Evolutionary conservation across 768 basidiomycete species (phyloP), one percentile per base, ranked within the genome.

Genomic region (Tylopilus balloui): DNA sequence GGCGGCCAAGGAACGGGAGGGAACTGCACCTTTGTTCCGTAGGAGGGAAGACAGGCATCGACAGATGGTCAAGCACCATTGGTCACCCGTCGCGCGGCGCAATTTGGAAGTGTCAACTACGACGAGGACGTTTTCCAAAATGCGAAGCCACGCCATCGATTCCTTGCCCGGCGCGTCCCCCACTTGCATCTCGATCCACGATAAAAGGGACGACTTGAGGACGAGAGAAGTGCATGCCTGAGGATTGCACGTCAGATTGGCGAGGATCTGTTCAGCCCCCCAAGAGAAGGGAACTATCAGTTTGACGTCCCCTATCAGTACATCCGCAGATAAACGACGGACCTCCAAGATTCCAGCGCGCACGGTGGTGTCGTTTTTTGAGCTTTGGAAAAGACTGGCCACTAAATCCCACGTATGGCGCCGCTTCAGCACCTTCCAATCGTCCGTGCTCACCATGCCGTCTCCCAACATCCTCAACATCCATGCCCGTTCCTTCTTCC

Each of bases 401-500:
- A 95, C 67, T 24, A 95, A 71, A 53, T 92, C 90, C 88, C 91
- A 95, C 0, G 89, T 91, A 60, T 92, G 88, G 23, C 93, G 71
- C 38, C 90, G 74, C 58, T 83, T 83, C 46, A 94, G 65, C 3
- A 92, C 77, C 27, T 74, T 75, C 92, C 93, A 96, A 59, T 97
- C 93, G 35, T 80, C 77, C 0, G 75, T 73, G 41, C 81, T 77
- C 54, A 75, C 74, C 79, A 91, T 84, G 0, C 89, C 90, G 52
- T 95, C 91, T 0, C 84, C 75, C 32, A 96, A 68, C 66, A 92
- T 89, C 34, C 79, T 76, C 28, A 95, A 69, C 24, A 95, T 93
- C 93, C 93, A 97, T 2, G 75, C 76, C n/a, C 91, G 75, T 59
- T 95, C 92, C 66, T 83, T 86, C 69, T 82, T 86, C 86, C 89